Percentiles rank a stretch among this genome's conserved stretches.
Evolutionary conservation across 208 protist species (phyloP).

Genomic region (Perkinsela sp.): DNA sequence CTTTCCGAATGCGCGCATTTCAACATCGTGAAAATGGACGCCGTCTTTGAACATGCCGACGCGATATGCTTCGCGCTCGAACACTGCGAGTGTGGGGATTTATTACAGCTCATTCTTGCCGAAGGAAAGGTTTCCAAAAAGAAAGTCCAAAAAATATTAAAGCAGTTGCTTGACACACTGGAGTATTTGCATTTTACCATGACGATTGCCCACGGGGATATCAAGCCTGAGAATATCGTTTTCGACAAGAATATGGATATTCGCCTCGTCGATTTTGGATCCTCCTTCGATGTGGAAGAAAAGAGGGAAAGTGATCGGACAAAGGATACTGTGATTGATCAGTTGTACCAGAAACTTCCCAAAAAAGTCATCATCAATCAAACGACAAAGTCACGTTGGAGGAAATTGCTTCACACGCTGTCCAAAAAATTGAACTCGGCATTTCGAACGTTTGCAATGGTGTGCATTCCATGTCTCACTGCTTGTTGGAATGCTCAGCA

Average conservation of each 20-base stretch:
- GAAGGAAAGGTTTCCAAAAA: neutral
- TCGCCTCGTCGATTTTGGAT: constrained; percentile 68
- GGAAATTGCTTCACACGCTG: neutral
- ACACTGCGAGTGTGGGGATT: neutral
- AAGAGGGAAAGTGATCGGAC: constrained; percentile 4
- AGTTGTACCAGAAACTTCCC: neutral
- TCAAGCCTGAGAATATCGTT: constrained; percentile 61
- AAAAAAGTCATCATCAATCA: neutral
- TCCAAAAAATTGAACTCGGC: neutral
- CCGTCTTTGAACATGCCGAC: neutral
- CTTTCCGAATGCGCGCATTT: neutral
- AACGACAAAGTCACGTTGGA: neutral
- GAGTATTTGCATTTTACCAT: constrained; percentile 56
- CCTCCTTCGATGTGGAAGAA: constrained; percentile 35
- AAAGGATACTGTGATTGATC: neutral
- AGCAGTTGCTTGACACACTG: constrained; percentile 37
- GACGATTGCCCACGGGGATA: constrained; percentile 57
- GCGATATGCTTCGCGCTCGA: neutral
- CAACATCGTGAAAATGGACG: neutral
- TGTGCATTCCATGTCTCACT: neutral
- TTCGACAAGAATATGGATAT: constrained; percentile 21
- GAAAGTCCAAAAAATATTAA: constrained; percentile 20
- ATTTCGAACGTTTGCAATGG: neutral
- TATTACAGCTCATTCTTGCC: neutral
- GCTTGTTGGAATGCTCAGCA: too few relatives aligned